Base-by-base conservation (phyloP, 352 stramenopile species). In the Phytopythium oedochilum region DNA sequence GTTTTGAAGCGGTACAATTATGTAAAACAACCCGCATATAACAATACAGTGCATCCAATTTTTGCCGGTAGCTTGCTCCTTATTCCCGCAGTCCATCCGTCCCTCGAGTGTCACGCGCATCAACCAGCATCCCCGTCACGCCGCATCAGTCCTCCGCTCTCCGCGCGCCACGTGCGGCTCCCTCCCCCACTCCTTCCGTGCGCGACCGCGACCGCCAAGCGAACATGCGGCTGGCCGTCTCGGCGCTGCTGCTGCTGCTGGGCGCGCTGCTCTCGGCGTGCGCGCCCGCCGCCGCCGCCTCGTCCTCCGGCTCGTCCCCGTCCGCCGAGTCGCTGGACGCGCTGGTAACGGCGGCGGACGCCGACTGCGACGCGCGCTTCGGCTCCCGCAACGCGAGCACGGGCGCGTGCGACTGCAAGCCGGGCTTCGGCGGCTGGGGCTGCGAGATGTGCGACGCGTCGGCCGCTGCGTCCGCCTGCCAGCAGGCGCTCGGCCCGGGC, bases 341-440 rank as follows among this genome's bases (percentile, higher is more conserved):
- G 18, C 45, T 52, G 26, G 26, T 52, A 17, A 28, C 39, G 28
- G 20, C 53, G 9, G 26, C 43, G 32, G 45, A 39, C 8, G 20
- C 39, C 2, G 36, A 57, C 4, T 90, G 80, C 49, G 80, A 88
- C 50, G 66, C 71, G n/a, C 64, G 73, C 51, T 90, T 88, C 57
- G 75, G 84, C 47, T 55, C 54, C 3, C 69, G 66, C 57, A 86
- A 90, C 50, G 60, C 74, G 11, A 83, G 64, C 25, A 83, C 73
- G 0, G 61, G 64, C n/a, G 42, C 40, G 17, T 89, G 79, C 61
- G 75, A 86, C 43, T 89, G 79, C 59, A 67, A 68, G 23, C 28
- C 55, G 0, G 79, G 79, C 38, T 89, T 89, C 59, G 71, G 64
- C n/a, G 76, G 79, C 49, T 72, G 78, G 53, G 73, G 67, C 50